Percentiles rank a stretch among this genome's conserved stretches.
phyloP scores from a whole-genome alignment of 768 basidiomycete genomes.

The Boletus sensibilis region DNA sequence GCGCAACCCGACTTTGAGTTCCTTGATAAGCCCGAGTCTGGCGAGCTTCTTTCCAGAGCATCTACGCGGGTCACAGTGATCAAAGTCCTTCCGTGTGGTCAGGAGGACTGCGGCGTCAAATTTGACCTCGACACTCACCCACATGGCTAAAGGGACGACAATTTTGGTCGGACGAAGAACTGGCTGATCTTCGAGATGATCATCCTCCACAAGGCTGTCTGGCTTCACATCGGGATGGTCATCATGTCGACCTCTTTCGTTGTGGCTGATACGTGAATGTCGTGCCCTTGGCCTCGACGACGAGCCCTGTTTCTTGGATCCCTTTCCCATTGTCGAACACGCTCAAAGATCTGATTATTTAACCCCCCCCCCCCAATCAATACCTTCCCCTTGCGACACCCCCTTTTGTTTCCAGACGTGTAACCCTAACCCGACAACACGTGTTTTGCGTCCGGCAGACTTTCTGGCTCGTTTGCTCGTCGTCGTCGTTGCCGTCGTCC shows the following conservation, averaged over 20 bases:
- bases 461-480: slow-evolving; percentile 9
- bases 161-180: background rate
- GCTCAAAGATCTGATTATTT: background rate
- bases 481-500: slow-evolving; percentile 25
- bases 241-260: background rate
- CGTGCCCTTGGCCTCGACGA: background rate
- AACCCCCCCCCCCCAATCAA: background rate
- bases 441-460: slow-evolving; percentile 25
- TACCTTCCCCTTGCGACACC: slow-evolving; percentile 3
- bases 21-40: slow-evolving; percentile 78
- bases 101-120: background rate
- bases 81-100: slow-evolving; percentile 70
- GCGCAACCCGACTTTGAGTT: slow-evolving; percentile 78
- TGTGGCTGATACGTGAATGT: background rate
- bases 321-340: slow-evolving; percentile 3
- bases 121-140: slow-evolving; percentile 55
- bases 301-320: background rate
- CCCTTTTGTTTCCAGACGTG: background rate
- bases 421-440: slow-evolving; percentile 33
- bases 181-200: background rate
- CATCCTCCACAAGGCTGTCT: background rate
- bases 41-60: slow-evolving; percentile 90
- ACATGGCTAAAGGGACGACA: slow-evolving; percentile 89
- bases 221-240: background rate
- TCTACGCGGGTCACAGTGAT: slow-evolving; percentile 91